These are phyloP conservation scores for Naganishia sp. DNA, from an alignment of 1,284 basidiomycete species.

Conservation along the genomic window DNA sequence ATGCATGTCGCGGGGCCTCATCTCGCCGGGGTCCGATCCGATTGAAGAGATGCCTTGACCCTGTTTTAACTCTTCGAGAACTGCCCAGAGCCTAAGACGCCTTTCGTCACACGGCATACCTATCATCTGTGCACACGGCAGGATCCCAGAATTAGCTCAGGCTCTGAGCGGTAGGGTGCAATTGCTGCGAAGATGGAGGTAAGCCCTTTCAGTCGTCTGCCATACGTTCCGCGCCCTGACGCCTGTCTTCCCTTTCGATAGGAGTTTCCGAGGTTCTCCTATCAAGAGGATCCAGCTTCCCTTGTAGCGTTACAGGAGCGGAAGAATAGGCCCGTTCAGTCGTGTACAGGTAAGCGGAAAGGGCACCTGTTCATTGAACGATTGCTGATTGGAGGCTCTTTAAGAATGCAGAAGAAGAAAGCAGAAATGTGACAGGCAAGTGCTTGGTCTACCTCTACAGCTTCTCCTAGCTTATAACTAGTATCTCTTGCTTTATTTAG, in stretches of 20 bases:
- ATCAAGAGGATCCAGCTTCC: constrained; percentile 9
- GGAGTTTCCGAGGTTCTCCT: constrained; percentile 8
- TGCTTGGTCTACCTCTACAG: neutral
- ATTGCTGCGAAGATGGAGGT: too few species aligned
- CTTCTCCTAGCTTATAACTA: neutral
- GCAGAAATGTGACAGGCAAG: constrained; percentile 22
- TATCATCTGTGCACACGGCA: too few species aligned
- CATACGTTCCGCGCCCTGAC: neutral
- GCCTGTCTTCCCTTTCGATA: neutral
- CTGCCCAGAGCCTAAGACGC: too few species aligned
- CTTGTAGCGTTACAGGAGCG: constrained; percentile 10
- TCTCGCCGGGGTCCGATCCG: too few species aligned
- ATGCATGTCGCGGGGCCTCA: too few species aligned
- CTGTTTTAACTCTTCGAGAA: too few species aligned
- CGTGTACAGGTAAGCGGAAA: constrained; percentile 18
- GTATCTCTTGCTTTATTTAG: neutral
- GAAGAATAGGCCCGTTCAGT: constrained; percentile 23
- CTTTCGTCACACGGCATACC: too few species aligned
- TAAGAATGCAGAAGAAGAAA: constrained; percentile 26
- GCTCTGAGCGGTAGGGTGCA: too few species aligned
- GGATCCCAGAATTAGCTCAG: too few species aligned
- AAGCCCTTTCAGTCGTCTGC: too few species aligned
- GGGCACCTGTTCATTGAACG: neutral
- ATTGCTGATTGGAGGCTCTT: neutral
- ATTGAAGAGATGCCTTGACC: too few species aligned